These are phyloP conservation scores for Naegleria fowleri DNA, from an alignment of 208 protist genomes.

Conservation along the genomic window DNA sequence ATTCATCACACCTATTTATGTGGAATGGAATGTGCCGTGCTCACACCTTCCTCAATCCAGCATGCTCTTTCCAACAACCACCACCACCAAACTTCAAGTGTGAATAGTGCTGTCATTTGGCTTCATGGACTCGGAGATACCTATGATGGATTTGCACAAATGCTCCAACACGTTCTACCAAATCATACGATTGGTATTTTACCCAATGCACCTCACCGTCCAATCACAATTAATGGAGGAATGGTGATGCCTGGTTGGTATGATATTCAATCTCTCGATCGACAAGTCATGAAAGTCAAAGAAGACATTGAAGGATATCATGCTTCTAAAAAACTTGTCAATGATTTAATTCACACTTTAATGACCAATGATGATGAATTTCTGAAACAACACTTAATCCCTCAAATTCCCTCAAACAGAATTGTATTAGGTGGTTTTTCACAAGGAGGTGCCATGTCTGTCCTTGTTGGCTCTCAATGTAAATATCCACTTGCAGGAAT, in stretches of 20 bases:
- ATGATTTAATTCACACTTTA: neutral
- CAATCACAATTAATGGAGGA: conserved; percentile 4
- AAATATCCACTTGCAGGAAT: neutral
- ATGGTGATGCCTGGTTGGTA: conserved; percentile 5
- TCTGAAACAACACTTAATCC: too few species aligned
- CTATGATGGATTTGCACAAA: neutral
- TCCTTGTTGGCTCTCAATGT: neutral
- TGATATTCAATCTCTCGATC: neutral
- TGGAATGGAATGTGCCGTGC: neutral
- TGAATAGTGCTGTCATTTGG: neutral
- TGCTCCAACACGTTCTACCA: neutral
- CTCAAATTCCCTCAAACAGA: neutral
- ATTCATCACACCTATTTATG: neutral
- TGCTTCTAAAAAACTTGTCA: neutral
- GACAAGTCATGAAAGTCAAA: neutral
- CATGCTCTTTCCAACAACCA: too few species aligned
- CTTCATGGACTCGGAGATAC: conserved; percentile 1
- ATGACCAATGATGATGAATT: too few species aligned
- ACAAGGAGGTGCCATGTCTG: conserved; percentile 20
- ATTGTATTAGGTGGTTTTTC: neutral
- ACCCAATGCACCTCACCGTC: neutral
- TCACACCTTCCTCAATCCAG: neutral
- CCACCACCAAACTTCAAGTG: too few species aligned
- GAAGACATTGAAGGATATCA: neutral
- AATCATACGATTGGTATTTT: neutral